Evolutionary conservation across 441 rosid genomes (phyloP), one percentile per base, ranked within the genome.

Genomic region (Pelargonium myrrhifolium): DNA sequence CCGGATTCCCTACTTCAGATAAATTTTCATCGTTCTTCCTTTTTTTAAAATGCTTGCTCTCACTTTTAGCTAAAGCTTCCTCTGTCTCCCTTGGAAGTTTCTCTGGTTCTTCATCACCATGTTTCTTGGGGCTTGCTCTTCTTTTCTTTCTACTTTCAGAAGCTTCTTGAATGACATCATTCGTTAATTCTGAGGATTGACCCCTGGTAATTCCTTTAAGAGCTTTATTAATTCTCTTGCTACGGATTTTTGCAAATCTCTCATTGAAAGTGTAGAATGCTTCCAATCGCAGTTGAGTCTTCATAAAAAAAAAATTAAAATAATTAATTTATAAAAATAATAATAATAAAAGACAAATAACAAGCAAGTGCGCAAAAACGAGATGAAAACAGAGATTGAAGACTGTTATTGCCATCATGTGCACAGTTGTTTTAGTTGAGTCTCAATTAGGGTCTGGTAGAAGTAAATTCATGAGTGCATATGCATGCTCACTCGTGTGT

Each of bases 281-380:
- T 81, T 94, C 99, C 76, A 89, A 74, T 37, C 96, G 87, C 72
- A 94, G 85, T 89, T 90, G 99, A 74, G 94, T 94, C 99, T 94
- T 67, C 78, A 76, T 12, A 58, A 75, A 72, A 71, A 66, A 37
- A 12, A 59, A 61, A n/a, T n/a, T n/a, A n/a, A n/a, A n/a, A n/a
- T n/a, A n/a, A n/a, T n/a, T n/a, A n/a, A n/a, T n/a, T n/a, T n/a
- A n/a, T n/a, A n/a, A n/a, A n/a, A n/a, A n/a, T n/a, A n/a, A n/a
- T n/a, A n/a, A n/a, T n/a, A n/a, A n/a, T n/a, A n/a, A n/a, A n/a
- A n/a, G n/a, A n/a, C n/a, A n/a, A n/a, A 2, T 75, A 26, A 24
- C 45, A 11, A 49, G 37, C 64, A 58, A 11, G 47, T 20, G 8
- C 64, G 45, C 2, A 72, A 11, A 15, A 62, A 21, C 0, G 7